phyloP scores from a whole-genome alignment of 2,329 filamentous ascomycete species.

The Didymosphaeria variabile region DNA sequence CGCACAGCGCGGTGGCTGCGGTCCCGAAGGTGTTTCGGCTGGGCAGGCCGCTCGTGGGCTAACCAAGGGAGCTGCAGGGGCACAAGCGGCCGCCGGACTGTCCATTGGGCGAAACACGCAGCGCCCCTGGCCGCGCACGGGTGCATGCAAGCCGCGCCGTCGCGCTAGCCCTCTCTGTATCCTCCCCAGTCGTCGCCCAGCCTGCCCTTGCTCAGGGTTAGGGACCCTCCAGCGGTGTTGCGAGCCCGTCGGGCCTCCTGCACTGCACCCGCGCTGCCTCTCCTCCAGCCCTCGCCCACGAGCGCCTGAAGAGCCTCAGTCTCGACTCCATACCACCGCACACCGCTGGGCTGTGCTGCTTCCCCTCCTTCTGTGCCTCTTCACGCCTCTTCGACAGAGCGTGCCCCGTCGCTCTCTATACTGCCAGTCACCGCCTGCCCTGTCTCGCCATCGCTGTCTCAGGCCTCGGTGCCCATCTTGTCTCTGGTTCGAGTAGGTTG shows the following conservation, averaged over 20 bases:
- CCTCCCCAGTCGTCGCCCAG: conserved; percentile 7
- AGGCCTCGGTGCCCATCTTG: conserved; percentile 13
- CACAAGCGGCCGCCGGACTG: background rate
- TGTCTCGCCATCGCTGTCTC: conserved; percentile 13
- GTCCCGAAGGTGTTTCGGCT: conserved; percentile 10
- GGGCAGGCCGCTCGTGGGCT: background rate
- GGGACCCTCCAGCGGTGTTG: conserved; percentile 7
- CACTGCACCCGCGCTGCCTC: conserved; percentile 27
- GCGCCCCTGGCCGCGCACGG: conserved; percentile 10
- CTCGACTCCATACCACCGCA: conserved; percentile 25
- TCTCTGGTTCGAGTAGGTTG: conserved; percentile 25
- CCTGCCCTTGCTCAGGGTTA: conserved; percentile 13
- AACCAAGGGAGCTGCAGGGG: background rate
- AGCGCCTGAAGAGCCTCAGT: conserved; percentile 43
- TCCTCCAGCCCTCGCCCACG: conserved; percentile 38
- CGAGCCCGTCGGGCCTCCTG: conserved; percentile 1
- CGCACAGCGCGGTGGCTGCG: background rate
- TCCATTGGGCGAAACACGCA: conserved; percentile 10
- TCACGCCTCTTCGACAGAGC: conserved; percentile 50
- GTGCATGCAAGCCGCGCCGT: conserved; percentile 3
- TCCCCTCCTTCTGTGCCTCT: conserved; percentile 41
- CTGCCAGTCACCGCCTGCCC: conserved; percentile 7
- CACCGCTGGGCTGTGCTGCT: conserved; percentile 50
- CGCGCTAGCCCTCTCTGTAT: background rate
- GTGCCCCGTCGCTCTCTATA: conserved; percentile 32